Evolutionary conservation across 192 early-diverging fungal genomes (phyloP).

Genomic region (Phlyctochytrium planicorne): DNA sequence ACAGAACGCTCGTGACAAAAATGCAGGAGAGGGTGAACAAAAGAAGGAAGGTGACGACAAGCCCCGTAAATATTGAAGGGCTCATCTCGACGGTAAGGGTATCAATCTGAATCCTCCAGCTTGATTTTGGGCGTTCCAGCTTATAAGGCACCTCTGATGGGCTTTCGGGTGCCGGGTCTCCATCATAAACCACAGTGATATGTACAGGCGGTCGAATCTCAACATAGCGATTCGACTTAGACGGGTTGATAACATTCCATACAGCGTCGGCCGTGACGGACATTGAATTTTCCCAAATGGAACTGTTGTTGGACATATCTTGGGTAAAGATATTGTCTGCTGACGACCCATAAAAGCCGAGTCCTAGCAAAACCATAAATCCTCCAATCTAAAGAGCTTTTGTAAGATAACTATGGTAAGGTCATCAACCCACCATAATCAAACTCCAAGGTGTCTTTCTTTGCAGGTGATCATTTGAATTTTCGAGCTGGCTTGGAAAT

Average conservation of each 20-base stretch:
- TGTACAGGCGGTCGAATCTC: conserved; percentile 46
- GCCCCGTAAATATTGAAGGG: neutral
- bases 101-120: neutral
- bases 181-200: conserved; percentile 8
- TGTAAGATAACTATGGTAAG: neutral
- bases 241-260: conserved; percentile 54
- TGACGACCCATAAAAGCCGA: conserved; percentile 35
- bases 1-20: neutral
- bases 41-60: neutral
- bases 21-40: neutral
- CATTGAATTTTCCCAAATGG: conserved; percentile 30
- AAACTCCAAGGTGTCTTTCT: neutral
- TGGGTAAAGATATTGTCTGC: neutral
- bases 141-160: neutral
- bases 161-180: neutral
- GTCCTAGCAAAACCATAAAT: conserved; percentile 28
- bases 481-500: no score
- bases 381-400: conserved; percentile 36
- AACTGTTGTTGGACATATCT: neutral
- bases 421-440: neutral
- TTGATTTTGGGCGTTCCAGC: neutral
- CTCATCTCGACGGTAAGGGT: neutral
- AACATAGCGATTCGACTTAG: conserved; percentile 42
- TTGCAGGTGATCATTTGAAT: no score
- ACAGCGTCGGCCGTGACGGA: conserved; percentile 40